phyloP scores from a whole-genome alignment of 345 rosid genomes.

The Fremontodendron californicum region DNA sequence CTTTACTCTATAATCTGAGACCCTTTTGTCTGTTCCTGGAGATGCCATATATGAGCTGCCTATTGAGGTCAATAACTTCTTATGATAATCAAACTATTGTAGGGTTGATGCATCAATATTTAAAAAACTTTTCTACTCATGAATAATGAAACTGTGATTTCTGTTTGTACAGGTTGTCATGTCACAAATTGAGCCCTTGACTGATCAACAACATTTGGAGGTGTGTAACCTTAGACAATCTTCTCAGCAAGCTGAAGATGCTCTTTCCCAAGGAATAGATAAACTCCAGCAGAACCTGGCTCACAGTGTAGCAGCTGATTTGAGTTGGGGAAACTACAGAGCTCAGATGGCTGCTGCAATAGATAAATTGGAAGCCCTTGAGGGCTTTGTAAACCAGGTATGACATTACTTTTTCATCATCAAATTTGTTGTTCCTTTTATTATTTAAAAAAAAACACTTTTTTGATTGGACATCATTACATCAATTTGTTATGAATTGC shows the following conservation, averaged over 20 bases:
- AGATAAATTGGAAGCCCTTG: conserved; percentile 66
- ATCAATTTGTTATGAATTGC: background rate
- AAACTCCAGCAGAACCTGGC: conserved; percentile 60
- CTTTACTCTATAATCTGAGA: background rate
- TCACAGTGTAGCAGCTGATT: conserved; percentile 43
- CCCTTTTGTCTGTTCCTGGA: background rate
- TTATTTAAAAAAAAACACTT: background rate
- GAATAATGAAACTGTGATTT: background rate
- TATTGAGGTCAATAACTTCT: background rate
- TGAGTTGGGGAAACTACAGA: conserved; percentile 29
- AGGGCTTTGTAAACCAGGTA: conserved; percentile 85
- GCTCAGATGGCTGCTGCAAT: conserved; percentile 51
- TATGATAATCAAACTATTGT: background rate
- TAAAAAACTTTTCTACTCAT: background rate
- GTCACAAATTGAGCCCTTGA: conserved; percentile 65
- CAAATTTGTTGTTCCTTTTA: background rate
- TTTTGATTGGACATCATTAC: background rate
- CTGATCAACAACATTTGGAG: conserved; percentile 58
- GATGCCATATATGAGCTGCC: background rate
- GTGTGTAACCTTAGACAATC: conserved; percentile 62
- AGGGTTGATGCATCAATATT: background rate
- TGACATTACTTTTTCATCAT: background rate
- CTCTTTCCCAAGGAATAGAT: conserved; percentile 68
- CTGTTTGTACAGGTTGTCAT: conserved; percentile 51
- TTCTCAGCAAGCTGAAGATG: conserved; percentile 93